Conservation (phyloP, 371 early-diverging fungal species). For the Synchytrium microbalum region DNA sequence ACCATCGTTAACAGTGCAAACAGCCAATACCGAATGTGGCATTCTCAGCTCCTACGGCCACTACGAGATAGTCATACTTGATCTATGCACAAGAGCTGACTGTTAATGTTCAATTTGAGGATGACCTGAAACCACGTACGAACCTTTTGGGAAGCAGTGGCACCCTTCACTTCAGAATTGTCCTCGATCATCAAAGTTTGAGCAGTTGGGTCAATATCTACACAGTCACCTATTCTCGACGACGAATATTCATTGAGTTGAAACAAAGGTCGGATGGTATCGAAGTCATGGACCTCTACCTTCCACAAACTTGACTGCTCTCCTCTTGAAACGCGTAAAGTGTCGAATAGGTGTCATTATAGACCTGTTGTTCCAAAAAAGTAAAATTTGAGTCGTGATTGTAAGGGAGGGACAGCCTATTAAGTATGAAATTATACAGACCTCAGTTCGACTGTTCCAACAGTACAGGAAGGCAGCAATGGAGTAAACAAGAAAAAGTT, state of each 20-base stretch:
- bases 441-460: constrained; percentile 77
- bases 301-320: constrained; percentile 75
- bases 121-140: constrained; percentile 68
- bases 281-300: too few relatives aligned
- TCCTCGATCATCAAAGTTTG: constrained; percentile 67
- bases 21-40: constrained; percentile 77
- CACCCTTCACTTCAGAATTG: constrained; percentile 62
- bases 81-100: constrained; percentile 34
- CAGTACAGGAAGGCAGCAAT: constrained; percentile 54
- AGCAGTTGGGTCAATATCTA: constrained; percentile 65
- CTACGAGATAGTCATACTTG: constrained; percentile 79
- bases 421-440: too few relatives aligned
- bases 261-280: too few relatives aligned
- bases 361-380: too few relatives aligned
- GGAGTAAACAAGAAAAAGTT: constrained; percentile 95
- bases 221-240: too few relatives aligned
- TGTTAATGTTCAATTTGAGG: neutral
- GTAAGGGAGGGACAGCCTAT: too few relatives aligned
- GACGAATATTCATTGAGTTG: too few relatives aligned
- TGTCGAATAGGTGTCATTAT: constrained; percentile 83
- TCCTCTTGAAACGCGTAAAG: constrained; percentile 74
- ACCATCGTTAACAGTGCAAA: neutral
- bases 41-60: constrained; percentile 82
- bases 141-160: constrained; percentile 40
- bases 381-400: too few relatives aligned